Conservation (phyloP, 208 protist genomes). For the Endotrypanum monterogeii region DNA sequence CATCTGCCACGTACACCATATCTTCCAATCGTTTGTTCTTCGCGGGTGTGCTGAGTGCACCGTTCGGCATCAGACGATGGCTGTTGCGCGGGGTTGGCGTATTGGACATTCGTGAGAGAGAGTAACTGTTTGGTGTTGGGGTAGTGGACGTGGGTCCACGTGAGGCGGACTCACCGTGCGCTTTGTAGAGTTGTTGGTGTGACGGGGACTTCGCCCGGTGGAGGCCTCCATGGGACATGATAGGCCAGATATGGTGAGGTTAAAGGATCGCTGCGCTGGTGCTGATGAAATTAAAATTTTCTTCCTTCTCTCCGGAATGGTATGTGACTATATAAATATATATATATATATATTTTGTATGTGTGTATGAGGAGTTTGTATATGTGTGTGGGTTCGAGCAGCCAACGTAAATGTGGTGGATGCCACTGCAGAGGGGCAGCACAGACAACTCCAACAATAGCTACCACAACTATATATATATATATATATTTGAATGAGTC, state of each 20-base stretch:
- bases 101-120: slow-evolving; percentile 12
- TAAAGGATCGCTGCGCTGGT: background rate
- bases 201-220: slow-evolving; percentile 20
- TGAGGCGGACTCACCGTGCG: slow-evolving; percentile 8
- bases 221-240: slow-evolving; percentile 14
- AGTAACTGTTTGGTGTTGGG: slow-evolving; percentile 11
- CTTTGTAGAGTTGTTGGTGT: slow-evolving; percentile 31
- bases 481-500: background rate
- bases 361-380: too few relatives aligned
- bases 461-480: background rate
- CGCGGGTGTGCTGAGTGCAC: background rate
- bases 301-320: background rate
- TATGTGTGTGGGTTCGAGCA: too few relatives aligned
- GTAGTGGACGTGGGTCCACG: slow-evolving; percentile 21
- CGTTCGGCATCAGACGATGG: background rate
- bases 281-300: background rate
- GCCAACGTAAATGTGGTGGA: too few relatives aligned
- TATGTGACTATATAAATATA: too few relatives aligned
- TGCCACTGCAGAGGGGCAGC: too few relatives aligned
- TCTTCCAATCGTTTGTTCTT: background rate
- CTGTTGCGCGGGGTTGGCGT: slow-evolving; percentile 1
- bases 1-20: slow-evolving; percentile 56
- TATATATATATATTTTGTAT: too few relatives aligned
- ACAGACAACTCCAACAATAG: too few relatives aligned
- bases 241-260: background rate